Evolutionary conservation across 1,284 basidiomycete genomes (phyloP).

Genomic region (Macrocystidia cucumis): DNA sequence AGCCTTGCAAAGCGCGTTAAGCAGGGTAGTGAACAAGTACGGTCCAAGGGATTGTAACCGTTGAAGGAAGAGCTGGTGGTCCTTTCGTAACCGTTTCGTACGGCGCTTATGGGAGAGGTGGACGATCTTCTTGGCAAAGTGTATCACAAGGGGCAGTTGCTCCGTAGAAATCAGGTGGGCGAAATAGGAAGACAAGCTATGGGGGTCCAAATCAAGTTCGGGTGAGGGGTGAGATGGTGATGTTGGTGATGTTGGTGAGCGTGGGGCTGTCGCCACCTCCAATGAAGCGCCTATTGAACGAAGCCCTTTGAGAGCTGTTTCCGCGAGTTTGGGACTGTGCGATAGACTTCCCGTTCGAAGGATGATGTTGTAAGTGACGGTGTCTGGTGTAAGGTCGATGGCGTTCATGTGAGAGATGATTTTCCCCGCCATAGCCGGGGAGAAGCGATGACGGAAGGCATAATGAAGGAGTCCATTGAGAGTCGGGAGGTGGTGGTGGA

Average conservation of each 20-base stretch:
- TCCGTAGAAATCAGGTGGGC: conserved; percentile 44
- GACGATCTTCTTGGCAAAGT: conserved; percentile 27
- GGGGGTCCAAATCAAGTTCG: conserved; percentile 18
- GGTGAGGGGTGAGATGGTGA: conserved; percentile 1
- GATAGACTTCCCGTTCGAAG: conserved; percentile 47
- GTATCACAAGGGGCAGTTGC: conserved; percentile 30
- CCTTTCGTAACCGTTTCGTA: conserved; percentile 28
- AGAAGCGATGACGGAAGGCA: conserved; percentile 50
- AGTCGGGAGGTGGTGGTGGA: conserved; percentile 29
- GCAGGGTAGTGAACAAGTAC: conserved; percentile 43
- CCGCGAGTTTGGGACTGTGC: conserved; percentile 34
- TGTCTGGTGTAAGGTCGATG: conserved; percentile 34
- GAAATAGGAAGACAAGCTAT: conserved; percentile 47
- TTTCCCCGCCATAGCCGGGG: conserved; percentile 33
- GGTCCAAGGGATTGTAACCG: conserved; percentile 49
- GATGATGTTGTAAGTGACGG: conserved; percentile 49
- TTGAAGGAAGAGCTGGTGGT: conserved; percentile 23
- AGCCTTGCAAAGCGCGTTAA: conserved; percentile 54
- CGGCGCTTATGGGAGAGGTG: conserved; percentile 28
- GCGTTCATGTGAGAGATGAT: conserved; percentile 50
- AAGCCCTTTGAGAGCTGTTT: conserved; percentile 22
- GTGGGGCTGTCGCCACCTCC: background rate
- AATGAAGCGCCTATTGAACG: conserved; percentile 4
- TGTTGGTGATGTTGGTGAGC: background rate
- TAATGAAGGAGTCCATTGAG: conserved; percentile 65